These are phyloP conservation scores for Ammopiptanthus mongolicus DNA, from an alignment of 306 rosid genomes.

Conservation along the genomic window DNA sequence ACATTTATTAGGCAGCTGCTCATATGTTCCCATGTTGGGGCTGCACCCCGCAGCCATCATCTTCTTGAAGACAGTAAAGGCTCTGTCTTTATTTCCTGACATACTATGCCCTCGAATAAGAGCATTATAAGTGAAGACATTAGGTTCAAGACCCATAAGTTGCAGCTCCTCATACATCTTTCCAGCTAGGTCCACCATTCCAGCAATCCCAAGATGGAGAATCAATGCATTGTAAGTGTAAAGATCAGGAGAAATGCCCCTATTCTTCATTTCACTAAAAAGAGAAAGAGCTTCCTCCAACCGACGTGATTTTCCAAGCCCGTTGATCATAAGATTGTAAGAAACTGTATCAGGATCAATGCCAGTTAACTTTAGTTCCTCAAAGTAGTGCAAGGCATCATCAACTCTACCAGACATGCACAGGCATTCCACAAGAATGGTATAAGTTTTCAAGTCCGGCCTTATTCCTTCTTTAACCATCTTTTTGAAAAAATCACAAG, in stretches of 20 bases:
- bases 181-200: slow-evolving; percentile 78
- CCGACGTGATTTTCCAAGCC: slow-evolving; percentile 71
- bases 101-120: slow-evolving; percentile 78
- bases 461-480: slow-evolving; percentile 84
- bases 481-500: slow-evolving; percentile 58
- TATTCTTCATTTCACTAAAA: slow-evolving; percentile 65
- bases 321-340: slow-evolving; percentile 71
- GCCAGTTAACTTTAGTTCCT: slow-evolving; percentile 76
- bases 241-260: slow-evolving; percentile 73
- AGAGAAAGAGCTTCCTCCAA: slow-evolving; percentile 69
- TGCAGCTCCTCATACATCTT: slow-evolving; percentile 71
- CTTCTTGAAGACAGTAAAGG: slow-evolving; percentile 72
- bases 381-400: slow-evolving; percentile 70
- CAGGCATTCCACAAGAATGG: slow-evolving; percentile 78
- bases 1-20: slow-evolving; percentile 78
- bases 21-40: slow-evolving; percentile 68
- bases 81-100: slow-evolving; percentile 66
- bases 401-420: slow-evolving; percentile 66
- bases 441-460: slow-evolving; percentile 84
- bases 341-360: slow-evolving; percentile 69
- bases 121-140: slow-evolving; percentile 90
- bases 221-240: slow-evolving; percentile 78
- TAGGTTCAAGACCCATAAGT: slow-evolving; percentile 72
- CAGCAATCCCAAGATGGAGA: slow-evolving; percentile 72
- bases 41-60: slow-evolving; percentile 90